phyloP scores from a whole-genome alignment of 345 rosid species.

The Aquilaria sinensis region DNA sequence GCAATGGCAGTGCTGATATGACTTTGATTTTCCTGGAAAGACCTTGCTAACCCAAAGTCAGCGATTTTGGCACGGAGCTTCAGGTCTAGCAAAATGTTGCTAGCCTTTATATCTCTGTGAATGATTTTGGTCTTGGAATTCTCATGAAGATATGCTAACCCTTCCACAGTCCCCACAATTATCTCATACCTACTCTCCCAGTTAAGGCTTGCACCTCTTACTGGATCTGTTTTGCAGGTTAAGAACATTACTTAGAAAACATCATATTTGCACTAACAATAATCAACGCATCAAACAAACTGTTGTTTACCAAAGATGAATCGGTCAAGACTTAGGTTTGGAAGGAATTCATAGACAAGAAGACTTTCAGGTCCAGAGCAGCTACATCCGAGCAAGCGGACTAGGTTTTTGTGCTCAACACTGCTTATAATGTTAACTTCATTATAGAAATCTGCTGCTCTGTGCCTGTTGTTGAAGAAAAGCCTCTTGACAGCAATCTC shows the following conservation, averaged over 20 bases:
- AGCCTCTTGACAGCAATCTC: constrained; percentile 92
- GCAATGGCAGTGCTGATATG: constrained; percentile 98
- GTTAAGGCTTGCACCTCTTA: constrained; percentile 50
- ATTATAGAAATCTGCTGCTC: constrained; percentile 89
- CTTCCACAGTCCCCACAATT: constrained; percentile 79
- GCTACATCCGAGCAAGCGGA: constrained; percentile 83
- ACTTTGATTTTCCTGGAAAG: constrained; percentile 87
- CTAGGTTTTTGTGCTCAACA: constrained; percentile 90
- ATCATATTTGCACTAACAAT: background rate
- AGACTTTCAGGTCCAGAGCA: constrained; percentile 96
- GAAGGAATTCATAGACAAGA: constrained; percentile 79
- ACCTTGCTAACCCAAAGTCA: constrained; percentile 90
- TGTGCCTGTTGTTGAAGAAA: constrained; percentile 82
- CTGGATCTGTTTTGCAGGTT: constrained; percentile 38
- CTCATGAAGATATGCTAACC: constrained; percentile 79
- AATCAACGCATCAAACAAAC: background rate
- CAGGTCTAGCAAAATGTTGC: constrained; percentile 75
- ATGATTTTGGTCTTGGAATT: constrained; percentile 61
- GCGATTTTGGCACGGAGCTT: constrained; percentile 89
- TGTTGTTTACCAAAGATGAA: constrained; percentile 57
- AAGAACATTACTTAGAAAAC: too few species aligned
- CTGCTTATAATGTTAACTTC: constrained; percentile 87
- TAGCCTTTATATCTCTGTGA: constrained; percentile 90
- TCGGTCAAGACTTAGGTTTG: constrained; percentile 80
- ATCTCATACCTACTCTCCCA: constrained; percentile 68